Base-by-base conservation (phyloP, 2,329 filamentous ascomycete species). In the Scedosporium boydii region DNA sequence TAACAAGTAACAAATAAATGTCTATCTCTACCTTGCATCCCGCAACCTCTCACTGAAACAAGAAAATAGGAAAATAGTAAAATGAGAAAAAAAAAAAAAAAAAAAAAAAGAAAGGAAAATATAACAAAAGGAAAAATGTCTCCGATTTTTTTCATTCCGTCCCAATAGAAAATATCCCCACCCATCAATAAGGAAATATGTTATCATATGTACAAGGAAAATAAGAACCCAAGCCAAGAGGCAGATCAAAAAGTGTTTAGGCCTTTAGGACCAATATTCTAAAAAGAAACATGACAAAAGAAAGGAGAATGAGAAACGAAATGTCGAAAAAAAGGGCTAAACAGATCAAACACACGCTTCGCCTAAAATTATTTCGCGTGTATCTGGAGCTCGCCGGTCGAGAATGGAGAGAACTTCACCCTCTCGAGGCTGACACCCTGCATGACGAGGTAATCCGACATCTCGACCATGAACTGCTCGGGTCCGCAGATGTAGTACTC, bases 401-500 rank as follows among this genome's bases (percentile, higher is more conserved):
- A 74, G 68, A 82, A 80, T 12, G 79, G 70, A 68, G 81, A 79
- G 59, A 76, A 77, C 64, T 78, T 76, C 67, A 81, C 72, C 51
- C 77, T 73, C 16, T 66, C 63, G 3, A 70, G 64, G 18, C 70
- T 69, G 2, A 82, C 75, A 34, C 77, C 75, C 60, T 77, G 72
- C 10, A 71, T 66, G 62, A 73, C 70, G 59, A 82, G 70, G 57
- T 75, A 78, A 60, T 73, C 71, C 2, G 74, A 73, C 71, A 81
- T 79, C 67, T 83, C 79, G 2, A 76, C 66, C 80, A 83, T 83
- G 66, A 84, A 83, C 64, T 77, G 74, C 70, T 82, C 80, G 0
- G 81, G 80, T 0, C 82, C 82, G 64, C 81, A 84, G 59, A 84
- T 76, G 66, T 75, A 83, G 67, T 83, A 84, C 70, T 82, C 80